Evolutionary conservation across 1,284 basidiomycete species (phyloP).

Genomic region (Tetrapyrgos nigripes): DNA sequence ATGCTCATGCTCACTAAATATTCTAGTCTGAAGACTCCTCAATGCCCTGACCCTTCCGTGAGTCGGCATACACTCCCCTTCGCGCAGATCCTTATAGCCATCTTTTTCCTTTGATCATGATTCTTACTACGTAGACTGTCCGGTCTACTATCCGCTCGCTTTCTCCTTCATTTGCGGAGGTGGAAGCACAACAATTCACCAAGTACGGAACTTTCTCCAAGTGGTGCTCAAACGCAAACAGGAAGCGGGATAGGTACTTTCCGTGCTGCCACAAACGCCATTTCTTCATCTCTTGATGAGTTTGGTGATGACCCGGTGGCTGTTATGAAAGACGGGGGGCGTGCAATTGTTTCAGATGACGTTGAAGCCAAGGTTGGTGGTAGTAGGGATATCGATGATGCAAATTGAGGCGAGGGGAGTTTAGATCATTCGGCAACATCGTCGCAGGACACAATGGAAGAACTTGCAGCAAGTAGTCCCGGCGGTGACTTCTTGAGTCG

Average conservation of each 20-base stretch:
- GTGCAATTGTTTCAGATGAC: too few relatives aligned
- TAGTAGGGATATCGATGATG: too few relatives aligned
- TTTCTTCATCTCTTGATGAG: not conserved
- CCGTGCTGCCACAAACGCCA: not conserved
- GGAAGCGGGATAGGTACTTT: not conserved
- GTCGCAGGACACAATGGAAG: too few relatives aligned
- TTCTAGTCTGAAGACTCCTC: constrained; percentile 35
- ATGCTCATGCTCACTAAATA: constrained; percentile 26
- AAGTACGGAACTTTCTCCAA: not conserved
- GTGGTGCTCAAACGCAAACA: not conserved
- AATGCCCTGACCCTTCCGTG: constrained; percentile 39
- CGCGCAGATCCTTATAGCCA: not conserved
- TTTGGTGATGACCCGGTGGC: constrained; percentile 1
- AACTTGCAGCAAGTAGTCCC: too few relatives aligned
- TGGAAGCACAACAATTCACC: constrained; percentile 23
- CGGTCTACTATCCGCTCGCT: constrained; percentile 38
- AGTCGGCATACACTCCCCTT: constrained; percentile 10
- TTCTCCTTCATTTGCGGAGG: constrained; percentile 37
- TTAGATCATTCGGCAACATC: too few relatives aligned
- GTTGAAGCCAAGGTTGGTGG: too few relatives aligned
- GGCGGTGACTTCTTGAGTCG: too few relatives aligned
- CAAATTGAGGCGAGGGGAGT: too few relatives aligned
- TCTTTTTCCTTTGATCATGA: not conserved
- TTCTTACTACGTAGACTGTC: constrained; percentile 31
- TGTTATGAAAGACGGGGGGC: not conserved